These are phyloP conservation scores for Cercospora sp. DNA, from an alignment of 2,329 filamentous ascomycete species.

Conservation along the genomic window DNA sequence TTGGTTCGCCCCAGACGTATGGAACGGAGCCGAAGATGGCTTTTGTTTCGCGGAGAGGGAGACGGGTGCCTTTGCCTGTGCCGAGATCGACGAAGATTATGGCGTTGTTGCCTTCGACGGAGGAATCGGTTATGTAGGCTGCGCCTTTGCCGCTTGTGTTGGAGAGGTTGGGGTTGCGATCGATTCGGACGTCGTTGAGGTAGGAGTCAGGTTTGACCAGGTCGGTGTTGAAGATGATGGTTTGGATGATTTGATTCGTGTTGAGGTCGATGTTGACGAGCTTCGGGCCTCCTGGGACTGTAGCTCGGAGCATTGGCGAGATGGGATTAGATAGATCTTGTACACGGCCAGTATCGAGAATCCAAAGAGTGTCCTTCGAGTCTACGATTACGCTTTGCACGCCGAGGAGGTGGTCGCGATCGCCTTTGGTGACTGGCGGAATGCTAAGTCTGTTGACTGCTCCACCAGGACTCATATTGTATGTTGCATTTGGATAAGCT, in stretches of 20 bases:
- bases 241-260: conserved; percentile 48
- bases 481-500: conserved; percentile 43
- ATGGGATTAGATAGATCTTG: conserved; percentile 38
- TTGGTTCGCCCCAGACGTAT: conserved; percentile 48
- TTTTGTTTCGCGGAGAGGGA: conserved; percentile 46
- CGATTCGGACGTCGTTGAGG: conserved; percentile 55
- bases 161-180: conserved; percentile 44
- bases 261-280: conserved; percentile 49
- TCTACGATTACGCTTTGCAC: conserved; percentile 55
- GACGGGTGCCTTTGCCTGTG: conserved; percentile 48
- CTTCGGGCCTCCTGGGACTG: conserved; percentile 50
- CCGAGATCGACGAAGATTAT: conserved; percentile 52
- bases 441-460: conserved; percentile 50
- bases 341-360: conserved; percentile 53
- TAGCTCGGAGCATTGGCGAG: conserved; percentile 44
- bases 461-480: conserved; percentile 50
- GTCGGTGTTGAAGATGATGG: conserved; percentile 49
- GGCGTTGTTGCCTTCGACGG: conserved; percentile 48
- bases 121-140: conserved; percentile 55
- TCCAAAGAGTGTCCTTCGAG: conserved; percentile 50
- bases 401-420: conserved; percentile 49
- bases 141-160: conserved; percentile 43
- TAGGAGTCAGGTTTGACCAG: conserved; percentile 51
- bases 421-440: conserved; percentile 43
- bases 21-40: conserved; percentile 23